Base-by-base conservation (phyloP, 805 yeast species). In the Spathaspora boniae region DNA sequence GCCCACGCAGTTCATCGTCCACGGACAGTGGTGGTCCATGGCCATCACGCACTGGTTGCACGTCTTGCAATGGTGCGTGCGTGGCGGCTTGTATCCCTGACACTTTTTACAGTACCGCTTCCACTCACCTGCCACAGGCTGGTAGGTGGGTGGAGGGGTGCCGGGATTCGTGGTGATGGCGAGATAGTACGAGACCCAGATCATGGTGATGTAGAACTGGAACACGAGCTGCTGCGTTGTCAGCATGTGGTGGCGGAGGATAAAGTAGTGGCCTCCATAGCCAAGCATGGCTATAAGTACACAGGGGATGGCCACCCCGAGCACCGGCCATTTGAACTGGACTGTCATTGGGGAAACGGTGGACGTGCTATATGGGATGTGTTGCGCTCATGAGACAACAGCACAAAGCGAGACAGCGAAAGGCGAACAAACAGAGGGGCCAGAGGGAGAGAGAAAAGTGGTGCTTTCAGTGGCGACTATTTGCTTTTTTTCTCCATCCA, bases 21-120 rank as follows among this genome's bases (percentile, higher is more conserved):
- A 89, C 0, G 96, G 96, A 54, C 82, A 68, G 60, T 88, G 96
- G 54, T 88, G 97, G 56, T 88, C 97, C 96, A 88, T 89, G 52
- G 76, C 74, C 38, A 88, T 55, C n/a, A 88, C 81, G 57, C 96
- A 88, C 26, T 43, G 47, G n/a, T 74, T 67, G 51, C 94, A 86
- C 1, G 76, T 72, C 47, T 82, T 82, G 56, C 96, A 88, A 60
- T 88, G 96, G 53, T 88, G 96, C 4, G 86, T 52, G 41, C 96
- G 61, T 50, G 82, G 91, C 0, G 96, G 96, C 53, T 88, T 88
- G 58, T 72, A 78, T 26, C 56, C 59, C 26, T 78, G 46, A 57
- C 96, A 88, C 54, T 85, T 86, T 38, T 68, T 59, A 53, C 96
- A 87, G 70, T 77, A 85, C 44, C 79, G 68, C 41, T 62, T 64